A percentile compares a stretch with the other conserved stretches of the same genome.
These are phyloP conservation scores for Pleoardoris graminearum DNA, from an alignment of 2,329 filamentous ascomycete species.

Conservation along the genomic window DNA sequence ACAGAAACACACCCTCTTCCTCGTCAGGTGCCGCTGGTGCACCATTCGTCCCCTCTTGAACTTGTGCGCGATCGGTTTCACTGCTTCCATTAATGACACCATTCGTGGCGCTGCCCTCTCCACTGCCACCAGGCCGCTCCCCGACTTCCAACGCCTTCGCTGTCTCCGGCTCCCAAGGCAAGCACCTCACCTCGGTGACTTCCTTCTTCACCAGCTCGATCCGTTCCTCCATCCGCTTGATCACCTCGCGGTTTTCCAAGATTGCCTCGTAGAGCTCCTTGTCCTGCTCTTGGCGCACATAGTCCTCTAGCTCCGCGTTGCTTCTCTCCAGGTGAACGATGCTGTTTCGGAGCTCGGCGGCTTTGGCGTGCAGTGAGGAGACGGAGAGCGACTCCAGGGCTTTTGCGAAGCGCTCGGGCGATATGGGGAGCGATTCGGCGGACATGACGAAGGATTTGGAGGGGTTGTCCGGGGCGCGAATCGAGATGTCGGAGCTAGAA, in stretches of 20 bases:
- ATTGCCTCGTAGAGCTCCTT: slow-evolving; percentile 75
- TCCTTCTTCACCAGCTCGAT: slow-evolving; percentile 66
- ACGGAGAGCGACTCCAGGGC: slow-evolving; percentile 70
- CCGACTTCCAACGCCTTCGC: slow-evolving; percentile 13
- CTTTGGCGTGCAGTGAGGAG: slow-evolving; percentile 70
- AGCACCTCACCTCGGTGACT: slow-evolving; percentile 62
- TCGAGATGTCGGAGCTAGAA: slow-evolving; percentile 6
- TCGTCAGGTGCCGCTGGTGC: not conserved
- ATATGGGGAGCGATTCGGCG: slow-evolving; percentile 64
- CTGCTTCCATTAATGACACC: slow-evolving; percentile 3
- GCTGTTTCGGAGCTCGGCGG: slow-evolving; percentile 74
- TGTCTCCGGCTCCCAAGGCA: slow-evolving; percentile 53
- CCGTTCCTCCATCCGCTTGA: slow-evolving; percentile 68
- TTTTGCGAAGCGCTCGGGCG: slow-evolving; percentile 64
- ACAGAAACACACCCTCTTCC: slow-evolving; percentile 14
- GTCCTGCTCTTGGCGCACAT: slow-evolving; percentile 57
- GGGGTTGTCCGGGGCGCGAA: not conserved
- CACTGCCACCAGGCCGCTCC: slow-evolving; percentile 3
- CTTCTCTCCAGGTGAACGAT: slow-evolving; percentile 74
- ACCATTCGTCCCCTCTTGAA: not conserved
- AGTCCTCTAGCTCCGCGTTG: slow-evolving; percentile 73
- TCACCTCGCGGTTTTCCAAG: slow-evolving; percentile 69
- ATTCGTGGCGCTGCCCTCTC: slow-evolving; percentile 4
- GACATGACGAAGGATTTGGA: slow-evolving; percentile 56
- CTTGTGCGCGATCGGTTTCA: not conserved